Percentiles rank a stretch among this genome's conserved stretches.
Evolutionary conservation across 164 flowering plant genomes (phyloP).

Genomic region (Vitis cinerea): DNA sequence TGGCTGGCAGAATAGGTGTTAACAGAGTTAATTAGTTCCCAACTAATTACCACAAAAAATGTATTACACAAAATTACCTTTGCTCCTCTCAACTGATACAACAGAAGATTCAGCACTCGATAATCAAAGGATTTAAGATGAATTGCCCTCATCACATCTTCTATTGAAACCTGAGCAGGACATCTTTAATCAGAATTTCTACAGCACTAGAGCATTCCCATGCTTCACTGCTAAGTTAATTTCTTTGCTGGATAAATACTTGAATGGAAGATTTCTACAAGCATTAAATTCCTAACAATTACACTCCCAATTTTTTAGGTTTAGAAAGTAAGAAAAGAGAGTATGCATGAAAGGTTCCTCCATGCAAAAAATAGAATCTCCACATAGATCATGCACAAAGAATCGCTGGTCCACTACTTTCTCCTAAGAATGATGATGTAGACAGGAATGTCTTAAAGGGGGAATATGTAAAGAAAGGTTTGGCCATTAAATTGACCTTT

Average conservation of each 20-base stretch:
- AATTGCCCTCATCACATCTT: conserved; percentile 82
- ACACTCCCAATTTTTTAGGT: not conserved
- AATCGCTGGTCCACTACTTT: too few species aligned
- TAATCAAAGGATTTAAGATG: conserved; percentile 92
- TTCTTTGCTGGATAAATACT: not conserved
- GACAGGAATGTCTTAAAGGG: too few species aligned
- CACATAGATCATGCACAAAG: too few species aligned
- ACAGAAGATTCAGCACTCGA: conserved; percentile 80
- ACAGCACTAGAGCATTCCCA: not conserved
- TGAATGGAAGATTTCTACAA: not conserved
- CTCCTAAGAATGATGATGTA: too few species aligned
- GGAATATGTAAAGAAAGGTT: too few species aligned
- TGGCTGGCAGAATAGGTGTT: not conserved
- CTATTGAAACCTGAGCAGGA: conserved; percentile 53
- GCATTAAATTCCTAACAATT: not conserved
- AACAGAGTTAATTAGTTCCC: too few species aligned
- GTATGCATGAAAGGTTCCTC: not conserved
- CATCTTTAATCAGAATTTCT: not conserved
- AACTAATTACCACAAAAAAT: not conserved
- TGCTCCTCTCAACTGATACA: conserved; percentile 70
- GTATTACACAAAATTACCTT: conserved; percentile 42
- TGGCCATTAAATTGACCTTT: too few species aligned
- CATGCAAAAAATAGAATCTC: not conserved
- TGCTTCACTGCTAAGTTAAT: too few species aligned
- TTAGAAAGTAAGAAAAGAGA: not conserved